Conservation (phyloP, 306 rosid species). For the Vachellia pachyceras region DNA sequence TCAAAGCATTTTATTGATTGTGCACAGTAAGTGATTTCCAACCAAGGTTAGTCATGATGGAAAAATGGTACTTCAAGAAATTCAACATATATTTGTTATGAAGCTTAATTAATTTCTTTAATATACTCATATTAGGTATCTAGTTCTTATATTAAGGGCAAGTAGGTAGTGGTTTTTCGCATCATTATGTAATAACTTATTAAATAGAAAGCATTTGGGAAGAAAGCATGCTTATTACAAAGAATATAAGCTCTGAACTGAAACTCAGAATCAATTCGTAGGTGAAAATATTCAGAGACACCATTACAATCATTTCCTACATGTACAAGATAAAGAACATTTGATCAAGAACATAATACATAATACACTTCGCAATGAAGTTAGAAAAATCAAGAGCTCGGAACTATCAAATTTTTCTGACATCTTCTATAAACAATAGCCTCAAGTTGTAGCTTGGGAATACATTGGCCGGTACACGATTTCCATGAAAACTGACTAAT, state of each 20-base stretch:
- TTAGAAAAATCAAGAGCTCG: background rate
- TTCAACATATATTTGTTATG: too few relatives aligned
- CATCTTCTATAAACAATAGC: constrained; percentile 26
- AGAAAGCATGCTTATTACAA: background rate
- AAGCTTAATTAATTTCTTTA: too few relatives aligned
- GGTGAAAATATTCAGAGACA: background rate
- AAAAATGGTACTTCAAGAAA: too few relatives aligned
- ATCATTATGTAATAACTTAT: too few relatives aligned
- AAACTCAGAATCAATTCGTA: background rate
- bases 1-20: too few relatives aligned
- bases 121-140: too few relatives aligned
- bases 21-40: too few relatives aligned
- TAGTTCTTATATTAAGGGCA: too few relatives aligned
- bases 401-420: background rate
- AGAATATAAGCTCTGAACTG: background rate
- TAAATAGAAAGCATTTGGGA: background rate
- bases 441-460: constrained; percentile 12
- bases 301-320: background rate
- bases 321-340: constrained; percentile 3
- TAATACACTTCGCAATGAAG: background rate
- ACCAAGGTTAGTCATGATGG: too few relatives aligned
- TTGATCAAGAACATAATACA: background rate
- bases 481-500: constrained; percentile 23
- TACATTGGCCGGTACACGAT: constrained; percentile 28
- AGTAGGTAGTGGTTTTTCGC: too few relatives aligned